phyloP scores from a whole-genome alignment of 2,329 filamentous ascomycete species.

The Colletotrichum spinosum region DNA sequence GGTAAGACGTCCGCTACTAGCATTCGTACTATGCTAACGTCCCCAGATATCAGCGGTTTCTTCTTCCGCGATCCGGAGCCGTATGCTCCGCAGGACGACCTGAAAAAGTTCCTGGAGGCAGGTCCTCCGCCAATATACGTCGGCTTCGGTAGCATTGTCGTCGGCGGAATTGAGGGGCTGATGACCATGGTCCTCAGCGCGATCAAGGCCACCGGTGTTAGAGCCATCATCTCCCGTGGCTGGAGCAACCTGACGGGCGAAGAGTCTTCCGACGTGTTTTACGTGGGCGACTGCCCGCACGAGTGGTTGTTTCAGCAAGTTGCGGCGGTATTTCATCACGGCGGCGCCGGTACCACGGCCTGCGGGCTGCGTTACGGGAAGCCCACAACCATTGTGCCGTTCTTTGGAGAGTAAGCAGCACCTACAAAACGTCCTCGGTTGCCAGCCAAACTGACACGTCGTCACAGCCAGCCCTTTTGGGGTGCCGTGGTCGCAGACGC shows the following conservation, averaged over 20 bases:
- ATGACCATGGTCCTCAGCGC: conserved; percentile 33
- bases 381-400: conserved; percentile 32
- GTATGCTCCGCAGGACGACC: conserved; percentile 65
- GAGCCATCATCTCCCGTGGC: conserved; percentile 34
- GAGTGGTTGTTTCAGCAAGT: conserved; percentile 37
- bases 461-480: conserved; percentile 34
- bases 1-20: conserved; percentile 56
- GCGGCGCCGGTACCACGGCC: conserved; percentile 32
- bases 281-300: conserved; percentile 35
- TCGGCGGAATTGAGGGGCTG: conserved; percentile 17
- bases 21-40: background rate
- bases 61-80: conserved; percentile 69
- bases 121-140: conserved; percentile 59
- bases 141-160: conserved; percentile 31
- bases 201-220: conserved; percentile 21
- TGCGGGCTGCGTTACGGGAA: conserved; percentile 32
- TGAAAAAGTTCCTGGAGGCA: conserved; percentile 65
- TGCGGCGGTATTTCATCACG: conserved; percentile 32
- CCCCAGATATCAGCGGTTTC: conserved; percentile 67
- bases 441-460: background rate
- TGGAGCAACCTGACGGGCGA: conserved; percentile 31
- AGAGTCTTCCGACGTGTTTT: conserved; percentile 23
- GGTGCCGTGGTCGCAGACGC: conserved; percentile 35
- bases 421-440: accelerated
- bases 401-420: conserved; percentile 34